Evolutionary conservation across 2,329 filamentous ascomycete species (phyloP), one percentile per base, ranked within the genome.

Genomic region (Emydomyces testavorans): DNA sequence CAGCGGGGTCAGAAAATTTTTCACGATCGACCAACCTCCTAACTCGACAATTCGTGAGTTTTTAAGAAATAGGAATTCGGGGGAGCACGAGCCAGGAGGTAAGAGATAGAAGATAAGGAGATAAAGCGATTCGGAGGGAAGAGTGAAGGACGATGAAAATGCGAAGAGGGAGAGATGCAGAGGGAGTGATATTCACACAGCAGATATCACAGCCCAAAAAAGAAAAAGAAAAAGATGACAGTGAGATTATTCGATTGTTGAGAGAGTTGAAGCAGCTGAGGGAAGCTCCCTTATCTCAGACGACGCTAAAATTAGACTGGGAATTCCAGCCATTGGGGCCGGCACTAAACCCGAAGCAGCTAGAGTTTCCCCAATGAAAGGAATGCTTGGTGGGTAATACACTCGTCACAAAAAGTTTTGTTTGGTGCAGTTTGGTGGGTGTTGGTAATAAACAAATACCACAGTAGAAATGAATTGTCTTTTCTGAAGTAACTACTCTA

Each of bases 221-320:
- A n/a, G 43, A 37, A 52, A 46, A 21, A 51, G 50, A 40, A 31
- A 8, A 52, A 53, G 50, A 44, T 47, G 53, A 39, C n/a, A n/a
- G n/a, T n/a, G n/a, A n/a, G n/a, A 21, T 36, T 20, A 31, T 52
- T 53, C 52, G 50, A 49, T 46, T 53, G 53, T 52, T 43, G 49
- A 52, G 50, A 51, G 43, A 55, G 51, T 55, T 52, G 54, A 55
- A 52, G 50, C n/a, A n/a, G n/a, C n/a, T n/a, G n/a, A n/a, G n/a
- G 57, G 52, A 54, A 49, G 52, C 49, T 15, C 29, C 29, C 29
- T 31, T 31, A n/a, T 31, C n/a, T 31, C 29, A n/a, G n/a, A n/a
- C n/a, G 23, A 45, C 34, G 37, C 36, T 34, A 28, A 37, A 16
- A 38, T 35, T 21, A 21, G 10, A 32, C 8, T 7, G 8, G 1